Evolutionary conservation across 352 stramenopile species (phyloP).

Genomic region (Phytophthora vignae): DNA sequence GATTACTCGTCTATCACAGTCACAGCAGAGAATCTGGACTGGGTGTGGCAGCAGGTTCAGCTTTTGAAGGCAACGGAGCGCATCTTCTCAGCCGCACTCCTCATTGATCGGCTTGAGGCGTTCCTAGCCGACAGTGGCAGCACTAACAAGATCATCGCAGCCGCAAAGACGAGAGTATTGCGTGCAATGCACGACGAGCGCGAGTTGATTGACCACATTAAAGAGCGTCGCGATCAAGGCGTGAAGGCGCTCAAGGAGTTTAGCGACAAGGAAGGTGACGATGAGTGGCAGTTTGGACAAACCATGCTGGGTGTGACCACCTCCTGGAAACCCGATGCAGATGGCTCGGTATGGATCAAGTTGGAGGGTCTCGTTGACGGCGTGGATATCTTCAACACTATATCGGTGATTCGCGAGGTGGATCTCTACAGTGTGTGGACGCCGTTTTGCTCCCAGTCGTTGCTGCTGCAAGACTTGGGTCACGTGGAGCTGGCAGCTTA

Average conservation of each 20-base stretch:
- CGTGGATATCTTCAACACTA: conserved; percentile 85
- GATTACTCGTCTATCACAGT: conserved; percentile 71
- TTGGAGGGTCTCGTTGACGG: conserved; percentile 79
- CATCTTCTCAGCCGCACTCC: conserved; percentile 70
- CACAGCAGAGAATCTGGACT: conserved; percentile 59
- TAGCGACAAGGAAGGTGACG: conserved; percentile 61
- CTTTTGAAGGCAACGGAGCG: conserved; percentile 74
- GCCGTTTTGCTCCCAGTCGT: conserved; percentile 77
- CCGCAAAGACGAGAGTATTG: conserved; percentile 37
- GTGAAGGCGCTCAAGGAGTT: conserved; percentile 75
- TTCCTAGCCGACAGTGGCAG: conserved; percentile 47
- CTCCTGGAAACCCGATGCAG: conserved; percentile 77
- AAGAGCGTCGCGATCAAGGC: conserved; percentile 56
- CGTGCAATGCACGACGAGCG: conserved; percentile 62
- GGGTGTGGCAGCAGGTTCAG: conserved; percentile 79
- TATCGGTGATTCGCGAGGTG: conserved; percentile 84
- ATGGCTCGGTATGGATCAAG: conserved; percentile 86
- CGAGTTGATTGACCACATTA: conserved; percentile 62
- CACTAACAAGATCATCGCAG: conserved; percentile 28
- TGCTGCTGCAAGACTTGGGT: conserved; percentile 59
- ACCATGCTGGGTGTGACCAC: conserved; percentile 81
- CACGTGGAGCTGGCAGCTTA: conserved; percentile 73
- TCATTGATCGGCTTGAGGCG: conserved; percentile 75
- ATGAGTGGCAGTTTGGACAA: conserved; percentile 80
- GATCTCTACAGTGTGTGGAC: conserved; percentile 80